phyloP scores from a whole-genome alignment of 2,329 filamentous ascomycete species.

The Apiospora aurea region DNA sequence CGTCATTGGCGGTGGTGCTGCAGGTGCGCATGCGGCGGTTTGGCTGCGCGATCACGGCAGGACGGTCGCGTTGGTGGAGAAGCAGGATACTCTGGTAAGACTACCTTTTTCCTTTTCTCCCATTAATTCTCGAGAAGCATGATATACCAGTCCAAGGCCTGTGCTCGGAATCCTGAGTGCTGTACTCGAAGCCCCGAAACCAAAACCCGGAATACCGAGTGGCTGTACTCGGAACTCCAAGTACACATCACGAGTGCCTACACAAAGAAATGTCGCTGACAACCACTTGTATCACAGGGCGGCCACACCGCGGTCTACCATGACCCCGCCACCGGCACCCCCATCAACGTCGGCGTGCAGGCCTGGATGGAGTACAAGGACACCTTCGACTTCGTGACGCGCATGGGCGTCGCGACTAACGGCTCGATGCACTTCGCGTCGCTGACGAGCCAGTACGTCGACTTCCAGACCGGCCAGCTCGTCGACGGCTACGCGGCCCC shows the following conservation, averaged over 20 bases:
- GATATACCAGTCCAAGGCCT: too few species aligned
- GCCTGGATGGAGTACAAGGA: constrained; percentile 21
- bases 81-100: constrained; percentile 1
- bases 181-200: not conserved
- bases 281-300: not conserved
- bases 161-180: too few species aligned
- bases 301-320: constrained; percentile 25
- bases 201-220: not conserved
- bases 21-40: constrained; percentile 24
- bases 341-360: constrained; percentile 25
- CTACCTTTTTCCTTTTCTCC: not conserved
- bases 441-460: constrained; percentile 14
- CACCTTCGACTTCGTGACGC: constrained; percentile 29
- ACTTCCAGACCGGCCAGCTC: constrained; percentile 20
- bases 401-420: constrained; percentile 7
- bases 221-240: not conserved
- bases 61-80: constrained; percentile 23
- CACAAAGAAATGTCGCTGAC: not conserved
- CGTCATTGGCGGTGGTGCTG: constrained; percentile 25
- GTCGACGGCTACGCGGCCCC: constrained; percentile 9
- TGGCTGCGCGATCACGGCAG: constrained; percentile 20
- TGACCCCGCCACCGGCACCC: constrained; percentile 23
- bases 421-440: constrained; percentile 12
- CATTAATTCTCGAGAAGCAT: fast-evolving
- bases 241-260: not conserved